These are phyloP conservation scores for Solanum chilense DNA, from an alignment of 257 asterid species.

Conservation along the genomic window DNA sequence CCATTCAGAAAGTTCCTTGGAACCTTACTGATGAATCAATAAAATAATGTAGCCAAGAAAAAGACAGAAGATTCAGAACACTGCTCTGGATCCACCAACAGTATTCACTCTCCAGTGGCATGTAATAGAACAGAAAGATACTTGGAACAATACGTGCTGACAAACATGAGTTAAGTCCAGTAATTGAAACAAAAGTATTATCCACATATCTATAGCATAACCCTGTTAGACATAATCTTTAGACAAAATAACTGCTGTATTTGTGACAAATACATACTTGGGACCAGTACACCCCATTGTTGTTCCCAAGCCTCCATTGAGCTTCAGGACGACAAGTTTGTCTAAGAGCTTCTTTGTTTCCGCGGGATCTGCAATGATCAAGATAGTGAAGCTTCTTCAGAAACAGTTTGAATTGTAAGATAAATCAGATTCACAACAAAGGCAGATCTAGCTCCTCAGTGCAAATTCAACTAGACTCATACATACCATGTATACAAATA, in stretches of 20 bases:
- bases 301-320: slow-evolving; percentile 99
- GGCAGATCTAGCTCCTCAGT: background rate
- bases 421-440: background rate
- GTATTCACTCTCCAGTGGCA: background rate
- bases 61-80: background rate
- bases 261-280: slow-evolving; percentile 38
- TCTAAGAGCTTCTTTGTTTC: slow-evolving; percentile 71
- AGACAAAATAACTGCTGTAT: background rate
- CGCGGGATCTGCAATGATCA: slow-evolving; percentile 41
- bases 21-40: background rate
- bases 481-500: background rate
- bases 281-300: slow-evolving; percentile 99
- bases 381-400: background rate
- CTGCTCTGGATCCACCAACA: background rate
- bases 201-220: background rate
- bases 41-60: background rate
- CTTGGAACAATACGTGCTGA: background rate
- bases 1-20: background rate
- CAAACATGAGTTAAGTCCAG: background rate
- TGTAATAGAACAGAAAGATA: background rate
- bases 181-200: background rate
- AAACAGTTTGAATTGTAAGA: background rate
- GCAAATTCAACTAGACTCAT: background rate
- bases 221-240: background rate
- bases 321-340: slow-evolving; percentile 93